phyloP scores from a whole-genome alignment of 2,329 filamentous ascomycete genomes.

The Nigrograna mackinnonii region DNA sequence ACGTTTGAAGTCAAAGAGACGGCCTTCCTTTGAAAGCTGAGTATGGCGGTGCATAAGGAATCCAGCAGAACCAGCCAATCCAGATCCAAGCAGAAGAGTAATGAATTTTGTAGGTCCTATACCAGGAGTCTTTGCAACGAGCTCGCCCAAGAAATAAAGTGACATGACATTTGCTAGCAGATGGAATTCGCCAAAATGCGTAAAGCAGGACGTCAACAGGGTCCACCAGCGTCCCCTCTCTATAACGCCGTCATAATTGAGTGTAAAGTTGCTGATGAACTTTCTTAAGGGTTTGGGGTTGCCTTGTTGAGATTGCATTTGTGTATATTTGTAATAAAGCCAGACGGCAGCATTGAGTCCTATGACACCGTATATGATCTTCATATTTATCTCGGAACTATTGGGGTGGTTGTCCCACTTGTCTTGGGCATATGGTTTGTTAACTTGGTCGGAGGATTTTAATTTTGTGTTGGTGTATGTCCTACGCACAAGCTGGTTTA shows the following conservation, averaged over 20 bases:
- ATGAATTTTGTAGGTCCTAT: conserved; percentile 28
- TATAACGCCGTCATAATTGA: conserved; percentile 29
- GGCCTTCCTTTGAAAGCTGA: conserved; percentile 7
- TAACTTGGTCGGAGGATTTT: too few relatives aligned
- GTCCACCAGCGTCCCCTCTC: conserved; percentile 40
- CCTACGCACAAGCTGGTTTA: too few relatives aligned
- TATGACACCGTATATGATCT: conserved; percentile 40
- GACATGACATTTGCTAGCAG: conserved; percentile 47
- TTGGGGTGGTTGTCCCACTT: too few relatives aligned
- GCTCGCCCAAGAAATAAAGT: conserved; percentile 39
- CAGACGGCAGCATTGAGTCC: conserved; percentile 46
- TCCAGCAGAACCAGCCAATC: conserved; percentile 22
- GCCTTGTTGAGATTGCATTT: conserved; percentile 22
- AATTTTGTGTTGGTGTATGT: too few relatives aligned
- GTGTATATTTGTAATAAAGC: conserved; percentile 38
- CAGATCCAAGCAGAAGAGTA: conserved; percentile 34
- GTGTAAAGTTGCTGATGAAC: conserved; percentile 35
- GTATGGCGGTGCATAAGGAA: conserved; percentile 9
- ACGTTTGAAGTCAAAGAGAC: conserved; percentile 8
- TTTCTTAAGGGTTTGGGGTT: conserved; percentile 10
- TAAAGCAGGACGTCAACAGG: conserved; percentile 44
- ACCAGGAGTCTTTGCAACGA: conserved; percentile 33
- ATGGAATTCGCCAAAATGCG: conserved; percentile 41
- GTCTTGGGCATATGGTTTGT: too few relatives aligned
- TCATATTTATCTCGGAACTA: too few relatives aligned